Evolutionary conservation across 305 asterid genomes (phyloP).

Genomic region (Striga hermonthica): DNA sequence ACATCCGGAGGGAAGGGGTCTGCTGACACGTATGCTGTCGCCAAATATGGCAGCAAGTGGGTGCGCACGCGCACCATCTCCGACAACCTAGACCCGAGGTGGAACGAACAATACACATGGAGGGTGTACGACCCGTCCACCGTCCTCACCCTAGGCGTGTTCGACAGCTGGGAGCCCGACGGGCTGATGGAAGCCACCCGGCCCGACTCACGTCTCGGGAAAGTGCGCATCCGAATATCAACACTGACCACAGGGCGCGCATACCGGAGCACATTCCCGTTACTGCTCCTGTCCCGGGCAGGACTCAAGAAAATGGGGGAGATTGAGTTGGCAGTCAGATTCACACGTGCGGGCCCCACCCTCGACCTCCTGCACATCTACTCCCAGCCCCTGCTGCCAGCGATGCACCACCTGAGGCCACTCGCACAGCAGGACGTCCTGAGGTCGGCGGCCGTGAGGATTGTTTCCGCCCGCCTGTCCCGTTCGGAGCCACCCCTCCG

Average conservation of each 20-base stretch:
- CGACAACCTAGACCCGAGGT: slow-evolving; percentile 61
- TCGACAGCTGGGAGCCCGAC: slow-evolving; percentile 66
- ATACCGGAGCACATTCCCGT: slow-evolving; percentile 51
- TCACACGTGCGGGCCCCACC: slow-evolving; percentile 55
- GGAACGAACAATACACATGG: slow-evolving; percentile 94
- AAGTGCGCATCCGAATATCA: slow-evolving; percentile 72
- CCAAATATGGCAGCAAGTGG: slow-evolving; percentile 84
- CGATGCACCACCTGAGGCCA: slow-evolving; percentile 82
- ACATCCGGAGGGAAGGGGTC: slow-evolving; percentile 55
- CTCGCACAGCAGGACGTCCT: slow-evolving; percentile 63
- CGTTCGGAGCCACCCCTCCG: slow-evolving; percentile 84
- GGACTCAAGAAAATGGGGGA: slow-evolving; percentile 89
- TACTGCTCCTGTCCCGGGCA: slow-evolving; percentile 49
- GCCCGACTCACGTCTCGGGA: slow-evolving; percentile 67
- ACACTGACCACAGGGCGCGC: slow-evolving; percentile 57
- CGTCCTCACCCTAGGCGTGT: slow-evolving; percentile 65
- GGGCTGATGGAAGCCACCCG: slow-evolving; percentile 38
- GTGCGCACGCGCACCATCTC: slow-evolving; percentile 74
- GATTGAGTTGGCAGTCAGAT: slow-evolving; percentile 63
- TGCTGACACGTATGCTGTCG: slow-evolving; percentile 78
- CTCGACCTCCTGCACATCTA: slow-evolving; percentile 74
- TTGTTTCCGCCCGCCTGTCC: slow-evolving; percentile 58
- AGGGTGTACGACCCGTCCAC: slow-evolving; percentile 82
- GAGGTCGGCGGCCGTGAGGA: slow-evolving; percentile 50
- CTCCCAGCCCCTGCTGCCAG: slow-evolving; percentile 61